These are phyloP conservation scores for Beauveria brongniartii DNA, from an alignment of 2,329 filamentous ascomycete species.

Conservation along the genomic window DNA sequence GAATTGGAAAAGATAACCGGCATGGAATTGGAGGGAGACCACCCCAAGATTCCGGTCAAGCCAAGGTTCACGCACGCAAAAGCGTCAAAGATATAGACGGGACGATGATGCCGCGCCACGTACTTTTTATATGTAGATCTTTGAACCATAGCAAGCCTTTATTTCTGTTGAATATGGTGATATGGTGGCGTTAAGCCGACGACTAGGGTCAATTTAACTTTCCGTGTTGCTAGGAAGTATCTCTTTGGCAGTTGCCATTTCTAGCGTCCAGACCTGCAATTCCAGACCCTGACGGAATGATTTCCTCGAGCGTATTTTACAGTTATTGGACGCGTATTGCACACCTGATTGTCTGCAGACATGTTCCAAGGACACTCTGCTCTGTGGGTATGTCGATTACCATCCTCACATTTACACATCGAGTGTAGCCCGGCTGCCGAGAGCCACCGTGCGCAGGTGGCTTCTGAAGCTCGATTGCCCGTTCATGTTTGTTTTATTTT, in stretches of 20 bases:
- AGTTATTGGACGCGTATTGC: slow-evolving; percentile 14
- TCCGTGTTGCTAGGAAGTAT: no score
- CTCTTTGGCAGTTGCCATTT: slow-evolving; percentile 13
- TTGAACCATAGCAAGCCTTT: slow-evolving; percentile 10
- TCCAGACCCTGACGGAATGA: slow-evolving; percentile 20
- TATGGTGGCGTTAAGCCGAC: no score
- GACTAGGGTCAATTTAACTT: no score
- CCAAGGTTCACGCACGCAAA: slow-evolving; percentile 26
- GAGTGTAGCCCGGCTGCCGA: slow-evolving; percentile 26
- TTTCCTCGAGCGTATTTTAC: not conserved
- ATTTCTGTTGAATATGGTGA: slow-evolving; percentile 5
- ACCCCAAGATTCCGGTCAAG: slow-evolving; percentile 41
- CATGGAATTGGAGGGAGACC: slow-evolving; percentile 48
- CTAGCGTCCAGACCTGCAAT: slow-evolving; percentile 20
- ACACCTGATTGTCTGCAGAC: slow-evolving; percentile 18
- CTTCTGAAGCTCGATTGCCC: not conserved
- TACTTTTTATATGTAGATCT: not conserved
- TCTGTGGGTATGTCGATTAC: slow-evolving; percentile 27
- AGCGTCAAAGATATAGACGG: slow-evolving; percentile 35
- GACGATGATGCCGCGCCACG: no score
- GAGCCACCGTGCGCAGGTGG: slow-evolving; percentile 22
- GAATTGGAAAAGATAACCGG: slow-evolving; percentile 72
- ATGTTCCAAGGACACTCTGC: slow-evolving; percentile 22
- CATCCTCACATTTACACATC: slow-evolving; percentile 22
- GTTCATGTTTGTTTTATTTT: not conserved